Percentiles rank a stretch among this genome's conserved stretches.
Evolutionary conservation across 495 filamentous ascomycete species (phyloP).

Genomic region (Lasiosphaeriaceae sp.): DNA sequence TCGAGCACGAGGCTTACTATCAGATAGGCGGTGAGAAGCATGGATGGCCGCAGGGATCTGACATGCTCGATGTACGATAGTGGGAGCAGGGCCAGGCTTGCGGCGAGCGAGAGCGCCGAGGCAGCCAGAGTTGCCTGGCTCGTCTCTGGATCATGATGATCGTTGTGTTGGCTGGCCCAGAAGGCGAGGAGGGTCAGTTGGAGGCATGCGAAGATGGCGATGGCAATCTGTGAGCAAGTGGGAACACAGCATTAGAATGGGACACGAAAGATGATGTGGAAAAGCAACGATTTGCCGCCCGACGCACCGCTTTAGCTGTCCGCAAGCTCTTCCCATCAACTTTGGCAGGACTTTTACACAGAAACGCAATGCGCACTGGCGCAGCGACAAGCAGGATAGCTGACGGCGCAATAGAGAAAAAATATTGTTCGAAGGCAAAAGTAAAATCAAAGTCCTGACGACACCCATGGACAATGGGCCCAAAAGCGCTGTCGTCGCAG

Average conservation of each 20-base stretch:
- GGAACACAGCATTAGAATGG: no score
- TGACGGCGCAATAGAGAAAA: conserved; percentile 50
- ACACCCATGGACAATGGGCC: conserved; percentile 12
- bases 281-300: background rate
- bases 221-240: conserved; percentile 29
- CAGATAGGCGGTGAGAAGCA: conserved; percentile 55
- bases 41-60: conserved; percentile 48
- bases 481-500: conserved; percentile 14
- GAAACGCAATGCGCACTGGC: conserved; percentile 5
- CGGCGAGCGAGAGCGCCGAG: conserved; percentile 8
- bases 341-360: background rate
- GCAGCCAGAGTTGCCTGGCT: conserved; percentile 9
- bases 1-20: conserved; percentile 54
- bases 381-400: conserved; percentile 42
- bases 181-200: conserved; percentile 46
- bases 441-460: conserved; percentile 55
- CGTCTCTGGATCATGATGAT: background rate
- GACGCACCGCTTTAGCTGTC: conserved; percentile 5
- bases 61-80: conserved; percentile 56
- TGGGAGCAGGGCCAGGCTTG: conserved; percentile 33
- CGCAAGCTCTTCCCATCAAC: background rate
- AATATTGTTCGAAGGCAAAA: conserved; percentile 54
- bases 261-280: no score
- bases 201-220: conserved; percentile 36
- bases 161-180: conserved; percentile 8